Conservation (phyloP, 257 asterid genomes). For the Craterostigma plantagineum region DNA sequence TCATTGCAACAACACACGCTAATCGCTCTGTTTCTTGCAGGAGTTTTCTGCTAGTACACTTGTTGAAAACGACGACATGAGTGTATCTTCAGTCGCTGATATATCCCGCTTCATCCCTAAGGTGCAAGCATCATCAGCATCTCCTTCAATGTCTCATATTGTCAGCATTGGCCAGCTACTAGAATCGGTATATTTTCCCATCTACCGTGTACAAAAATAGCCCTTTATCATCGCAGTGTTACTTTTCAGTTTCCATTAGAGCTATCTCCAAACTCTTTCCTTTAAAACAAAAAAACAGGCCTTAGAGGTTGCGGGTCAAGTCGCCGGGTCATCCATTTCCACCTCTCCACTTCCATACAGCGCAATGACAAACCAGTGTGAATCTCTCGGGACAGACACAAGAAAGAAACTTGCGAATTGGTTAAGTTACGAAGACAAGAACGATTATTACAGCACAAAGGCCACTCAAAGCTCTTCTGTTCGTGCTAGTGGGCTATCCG, state of each 20-base stretch:
- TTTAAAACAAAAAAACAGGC: constrained; percentile 43
- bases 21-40: constrained; percentile 19
- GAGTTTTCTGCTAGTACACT: constrained; percentile 51
- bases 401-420: constrained; percentile 89
- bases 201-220: not conserved
- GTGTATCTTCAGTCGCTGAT: constrained; percentile 67
- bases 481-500: constrained; percentile 24
- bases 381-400: constrained; percentile 67
- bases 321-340: constrained; percentile 82
- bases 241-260: too few relatives aligned
- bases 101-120: constrained; percentile 54
- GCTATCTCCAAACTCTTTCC: too few relatives aligned
- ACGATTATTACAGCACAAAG: constrained; percentile 24
- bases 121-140: constrained; percentile 53
- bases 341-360: constrained; percentile 91
- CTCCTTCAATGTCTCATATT: constrained; percentile 65
- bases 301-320: constrained; percentile 96
- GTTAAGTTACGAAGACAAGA: constrained; percentile 21
- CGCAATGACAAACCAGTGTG: constrained; percentile 79
- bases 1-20: not conserved
- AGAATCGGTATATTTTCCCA: constrained; percentile 46
- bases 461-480: constrained; percentile 18
- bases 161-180: constrained; percentile 85
- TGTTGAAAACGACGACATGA: constrained; percentile 53
- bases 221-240: not conserved